Percentiles rank a stretch among this genome's conserved stretches.
phyloP scores from a whole-genome alignment of 495 filamentous ascomycete genomes.

The Filosporella fistucella region DNA sequence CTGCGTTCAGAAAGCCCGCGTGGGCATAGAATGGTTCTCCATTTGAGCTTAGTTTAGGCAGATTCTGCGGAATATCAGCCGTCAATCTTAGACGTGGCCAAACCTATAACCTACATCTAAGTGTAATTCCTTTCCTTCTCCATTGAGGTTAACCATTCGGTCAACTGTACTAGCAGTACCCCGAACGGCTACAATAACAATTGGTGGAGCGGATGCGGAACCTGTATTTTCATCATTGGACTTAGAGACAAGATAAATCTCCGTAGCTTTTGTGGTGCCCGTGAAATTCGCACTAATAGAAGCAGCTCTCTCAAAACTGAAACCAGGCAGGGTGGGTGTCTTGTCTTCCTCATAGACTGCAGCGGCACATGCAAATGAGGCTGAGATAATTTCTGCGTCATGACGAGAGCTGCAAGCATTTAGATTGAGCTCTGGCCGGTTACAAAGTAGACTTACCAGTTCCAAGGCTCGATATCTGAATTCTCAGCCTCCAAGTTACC shows the following conservation, averaged over 20 bases:
- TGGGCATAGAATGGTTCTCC: neutral
- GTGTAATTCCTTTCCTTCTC: neutral
- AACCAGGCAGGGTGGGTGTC: neutral
- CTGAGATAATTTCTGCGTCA: neutral
- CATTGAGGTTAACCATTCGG: neutral
- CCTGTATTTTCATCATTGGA: neutral
- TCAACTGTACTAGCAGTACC: neutral
- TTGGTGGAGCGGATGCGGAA: neutral
- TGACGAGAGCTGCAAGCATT: neutral
- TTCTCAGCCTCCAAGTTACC: neutral
- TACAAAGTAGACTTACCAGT: neutral
- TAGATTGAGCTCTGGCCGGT: too few relatives aligned
- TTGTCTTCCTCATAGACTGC: neutral
- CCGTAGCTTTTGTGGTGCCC: neutral
- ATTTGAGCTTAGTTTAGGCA: neutral
- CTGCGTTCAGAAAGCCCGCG: neutral
- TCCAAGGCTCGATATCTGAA: neutral
- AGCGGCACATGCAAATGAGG: neutral
- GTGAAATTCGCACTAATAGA: neutral
- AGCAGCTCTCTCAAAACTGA: neutral
- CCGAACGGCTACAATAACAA: neutral
- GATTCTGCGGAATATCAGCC: neutral
- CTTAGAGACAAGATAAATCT: neutral
- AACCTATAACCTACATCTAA: neutral
- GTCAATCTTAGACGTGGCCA: too few relatives aligned